phyloP scores from a whole-genome alignment of 225 moss, liverwort and hornwort genomes.

The Pseudoscleropodium purum region DNA sequence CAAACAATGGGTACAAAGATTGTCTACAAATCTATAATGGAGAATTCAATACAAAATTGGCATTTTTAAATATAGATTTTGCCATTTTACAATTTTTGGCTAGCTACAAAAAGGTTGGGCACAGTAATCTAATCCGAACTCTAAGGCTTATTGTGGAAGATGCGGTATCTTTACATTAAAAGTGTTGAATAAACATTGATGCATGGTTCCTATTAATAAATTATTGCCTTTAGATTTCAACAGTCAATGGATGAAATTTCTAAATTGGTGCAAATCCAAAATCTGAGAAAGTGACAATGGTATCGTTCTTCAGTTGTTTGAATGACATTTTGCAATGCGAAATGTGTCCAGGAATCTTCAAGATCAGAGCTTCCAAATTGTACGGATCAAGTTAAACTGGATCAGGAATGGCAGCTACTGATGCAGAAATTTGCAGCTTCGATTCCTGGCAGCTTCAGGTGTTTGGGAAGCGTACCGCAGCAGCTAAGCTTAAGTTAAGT shows the following conservation, averaged over 20 bases:
- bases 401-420: neutral
- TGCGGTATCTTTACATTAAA: neutral
- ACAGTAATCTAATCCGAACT: neutral
- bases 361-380: neutral
- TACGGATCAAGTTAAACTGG: neutral
- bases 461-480: neutral
- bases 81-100: rapidly evolving
- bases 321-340: neutral
- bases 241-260: neutral
- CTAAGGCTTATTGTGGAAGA: neutral
- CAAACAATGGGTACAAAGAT: neutral
- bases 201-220: neutral
- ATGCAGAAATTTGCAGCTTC: neutral
- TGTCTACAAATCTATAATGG: too few relatives aligned
- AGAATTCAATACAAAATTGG: neutral
- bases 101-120: rapidly evolving
- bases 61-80: neutral
- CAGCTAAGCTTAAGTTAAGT: neutral
- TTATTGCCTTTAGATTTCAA: neutral
- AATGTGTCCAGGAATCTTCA: neutral
- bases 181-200: neutral
- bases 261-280: neutral
- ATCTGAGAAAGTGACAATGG: neutral
- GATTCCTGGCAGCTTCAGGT: neutral
- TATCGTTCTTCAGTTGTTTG: neutral